Base-by-base conservation (phyloP, 305 asterid species). In the Coffea humblotiana region DNA sequence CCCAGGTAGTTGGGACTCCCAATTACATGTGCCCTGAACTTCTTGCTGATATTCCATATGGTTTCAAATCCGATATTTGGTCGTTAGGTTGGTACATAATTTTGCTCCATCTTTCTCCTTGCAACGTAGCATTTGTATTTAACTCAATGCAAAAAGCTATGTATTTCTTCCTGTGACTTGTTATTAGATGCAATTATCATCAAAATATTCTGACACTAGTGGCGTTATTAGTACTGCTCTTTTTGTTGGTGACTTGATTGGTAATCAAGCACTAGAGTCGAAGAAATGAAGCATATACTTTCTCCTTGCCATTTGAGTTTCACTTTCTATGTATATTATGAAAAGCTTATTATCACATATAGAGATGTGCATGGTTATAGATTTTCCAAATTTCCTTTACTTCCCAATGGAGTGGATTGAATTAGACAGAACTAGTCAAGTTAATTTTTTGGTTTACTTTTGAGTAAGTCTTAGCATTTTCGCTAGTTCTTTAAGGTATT, bases 21-120 rank as follows among this genome's bases (percentile, higher is more conserved):
- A 96, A 94, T 87, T 96, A 96, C 91, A 96, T 96, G 99, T 96
- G 99, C 82, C 99, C 99, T 9, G 99, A 96, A 88, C 99, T 96
- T 82, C 97, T 94, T 73, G 91, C 99, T 45, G 99, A 96, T 83
- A 96, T 96, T 73, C 99, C 99, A 19, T 96, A 96, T 45, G 98
- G 99, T 78, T 96, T 94, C 80, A 96, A 96, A 83, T 96, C 99
- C n/a, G 99, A 96, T 84, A 96, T 96, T 75, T 96, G 99, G 99
- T 96, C 99, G 48, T 94, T 96, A 45, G 99, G 99, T 96, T 90
- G 67, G 93, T 83, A 58, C 3, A 47, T 71, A 43, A 40, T 40
- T 40, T 47, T 65, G 60, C 49, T 4, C 48, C 56, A 64, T 69
- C 10, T 68, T 71, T 49, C 78, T 64, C 6, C 16, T 13, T 72